These are phyloP conservation scores for Cercospora zeae-maydis DNA, from an alignment of 2,329 filamentous ascomycete genomes.

Conservation along the genomic window DNA sequence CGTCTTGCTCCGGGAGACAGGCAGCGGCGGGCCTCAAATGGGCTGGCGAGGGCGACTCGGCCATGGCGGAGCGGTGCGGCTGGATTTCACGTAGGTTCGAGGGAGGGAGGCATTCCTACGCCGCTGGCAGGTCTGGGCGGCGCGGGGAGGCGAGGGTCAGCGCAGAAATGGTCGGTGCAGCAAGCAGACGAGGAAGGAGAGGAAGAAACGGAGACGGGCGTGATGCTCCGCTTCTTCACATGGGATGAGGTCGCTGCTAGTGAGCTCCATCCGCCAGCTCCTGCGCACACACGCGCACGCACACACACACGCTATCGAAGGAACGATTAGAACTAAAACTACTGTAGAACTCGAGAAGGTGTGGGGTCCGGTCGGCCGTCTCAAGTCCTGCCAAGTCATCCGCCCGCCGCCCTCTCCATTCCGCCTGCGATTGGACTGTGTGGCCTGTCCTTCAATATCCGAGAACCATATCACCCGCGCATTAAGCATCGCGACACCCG, in stretches of 20 bases:
- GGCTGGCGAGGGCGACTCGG: slow-evolving; percentile 5
- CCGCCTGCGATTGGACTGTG: background rate
- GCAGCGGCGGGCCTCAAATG: slow-evolving; percentile 7
- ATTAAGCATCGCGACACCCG: background rate
- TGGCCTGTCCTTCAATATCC: background rate
- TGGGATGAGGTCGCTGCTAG: slow-evolving; percentile 4
- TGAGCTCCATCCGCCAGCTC: slow-evolving; percentile 9
- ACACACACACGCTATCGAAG: background rate
- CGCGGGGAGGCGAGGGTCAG: background rate
- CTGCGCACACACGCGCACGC: background rate
- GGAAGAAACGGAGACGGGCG: slow-evolving; percentile 1
- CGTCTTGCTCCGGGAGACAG: slow-evolving; percentile 13
- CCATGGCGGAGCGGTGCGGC: slow-evolving; percentile 11
- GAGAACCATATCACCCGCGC: slow-evolving; percentile 1
- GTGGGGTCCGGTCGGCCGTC: background rate
- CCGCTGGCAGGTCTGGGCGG: background rate
- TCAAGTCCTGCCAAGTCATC: background rate
- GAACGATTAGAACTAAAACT: background rate
- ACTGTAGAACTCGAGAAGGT: background rate
- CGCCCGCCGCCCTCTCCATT: background rate
- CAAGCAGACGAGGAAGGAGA: background rate
- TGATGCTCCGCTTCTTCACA: background rate
- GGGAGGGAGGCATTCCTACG: slow-evolving; percentile 5
- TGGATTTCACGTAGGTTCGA: slow-evolving; percentile 6
- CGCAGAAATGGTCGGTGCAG: background rate